A percentile compares a stretch with the other conserved stretches of the same genome.
Conservation (phyloP, 129 eudicot species). For the Flaveria linearis region DNA sequence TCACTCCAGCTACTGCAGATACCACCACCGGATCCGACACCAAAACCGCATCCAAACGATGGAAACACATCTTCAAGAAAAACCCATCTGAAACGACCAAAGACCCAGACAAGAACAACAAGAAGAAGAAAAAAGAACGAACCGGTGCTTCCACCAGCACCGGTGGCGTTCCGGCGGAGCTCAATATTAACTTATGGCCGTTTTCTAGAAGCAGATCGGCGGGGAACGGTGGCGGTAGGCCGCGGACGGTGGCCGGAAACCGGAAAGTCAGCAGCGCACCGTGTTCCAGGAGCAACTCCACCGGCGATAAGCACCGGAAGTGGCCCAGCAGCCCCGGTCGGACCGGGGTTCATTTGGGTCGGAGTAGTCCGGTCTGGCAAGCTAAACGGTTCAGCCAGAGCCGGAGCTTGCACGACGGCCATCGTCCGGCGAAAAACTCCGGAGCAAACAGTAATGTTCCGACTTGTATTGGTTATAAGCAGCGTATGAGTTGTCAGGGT, state of each 20-base stretch:
- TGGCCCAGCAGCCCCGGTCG: conserved; percentile 81
- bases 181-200: conserved; percentile 91
- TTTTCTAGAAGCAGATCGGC: conserved; percentile 90
- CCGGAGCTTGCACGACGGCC: conserved; percentile 33
- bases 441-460: conserved; percentile 52
- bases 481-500: conserved; percentile 57
- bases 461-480: conserved; percentile 69
- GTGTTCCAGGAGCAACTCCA: conserved; percentile 91
- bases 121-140: conserved; percentile 43
- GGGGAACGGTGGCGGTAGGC: conserved; percentile 57
- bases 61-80: conserved; percentile 79
- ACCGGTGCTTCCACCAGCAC: conserved; percentile 4
- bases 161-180: conserved; percentile 59
- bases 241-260: conserved; percentile 36
- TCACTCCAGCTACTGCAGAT: conserved; percentile 4
- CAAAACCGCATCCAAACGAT: conserved; percentile 55
- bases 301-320: conserved; percentile 73
- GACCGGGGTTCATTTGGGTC: conserved; percentile 80
- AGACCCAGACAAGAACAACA: conserved; percentile 29
- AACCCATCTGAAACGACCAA: background rate
- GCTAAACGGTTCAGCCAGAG: conserved; percentile 48
- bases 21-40: conserved; percentile 20
- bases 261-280: conserved; percentile 96
- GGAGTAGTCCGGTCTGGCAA: conserved; percentile 91
- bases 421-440: conserved; percentile 35